Conservation (phyloP, 1,284 basidiomycete species). For the Ustanciosporium gigantosporum region DNA sequence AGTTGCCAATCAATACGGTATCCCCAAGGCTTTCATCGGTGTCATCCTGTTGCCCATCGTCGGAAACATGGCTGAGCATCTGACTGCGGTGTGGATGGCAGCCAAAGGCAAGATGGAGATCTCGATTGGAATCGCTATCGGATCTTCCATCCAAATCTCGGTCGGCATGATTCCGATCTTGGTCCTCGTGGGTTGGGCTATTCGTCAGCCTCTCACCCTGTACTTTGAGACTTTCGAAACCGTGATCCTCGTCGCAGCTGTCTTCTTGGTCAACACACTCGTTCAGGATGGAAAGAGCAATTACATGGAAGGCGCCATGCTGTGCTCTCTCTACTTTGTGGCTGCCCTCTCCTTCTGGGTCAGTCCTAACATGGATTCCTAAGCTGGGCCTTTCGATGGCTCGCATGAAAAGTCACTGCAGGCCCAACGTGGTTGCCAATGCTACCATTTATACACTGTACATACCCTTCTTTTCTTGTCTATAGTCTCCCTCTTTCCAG, state of each 20-base stretch:
- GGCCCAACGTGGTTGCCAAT: too few relatives aligned
- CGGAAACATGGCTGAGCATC: conserved; percentile 68
- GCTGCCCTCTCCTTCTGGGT: conserved; percentile 58
- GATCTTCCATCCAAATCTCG: conserved; percentile 67
- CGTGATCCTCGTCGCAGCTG: conserved; percentile 54
- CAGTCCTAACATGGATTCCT: too few relatives aligned
- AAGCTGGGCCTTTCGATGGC: too few relatives aligned
- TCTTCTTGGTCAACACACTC: conserved; percentile 59
- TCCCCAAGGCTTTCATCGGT: conserved; percentile 60
- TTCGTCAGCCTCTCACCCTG: conserved; percentile 61
- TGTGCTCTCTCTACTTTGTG: conserved; percentile 56
- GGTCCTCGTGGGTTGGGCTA: conserved; percentile 60
- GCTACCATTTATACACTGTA: too few relatives aligned
- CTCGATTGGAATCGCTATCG: conserved; percentile 81
- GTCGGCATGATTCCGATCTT: conserved; percentile 60
- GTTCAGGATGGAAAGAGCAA: conserved; percentile 61
- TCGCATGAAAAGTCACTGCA: too few relatives aligned
- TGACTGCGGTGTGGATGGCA: conserved; percentile 57
- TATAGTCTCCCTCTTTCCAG: too few relatives aligned
- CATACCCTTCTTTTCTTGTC: too few relatives aligned
- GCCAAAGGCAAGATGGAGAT: conserved; percentile 60
- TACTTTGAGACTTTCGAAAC: conserved; percentile 59
- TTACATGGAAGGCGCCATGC: conserved; percentile 61
- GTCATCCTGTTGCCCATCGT: conserved; percentile 79
- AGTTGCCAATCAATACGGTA: conserved; percentile 54